Evolutionary conservation across 768 basidiomycete species (phyloP).

Genomic region (Serendipita sp.): DNA sequence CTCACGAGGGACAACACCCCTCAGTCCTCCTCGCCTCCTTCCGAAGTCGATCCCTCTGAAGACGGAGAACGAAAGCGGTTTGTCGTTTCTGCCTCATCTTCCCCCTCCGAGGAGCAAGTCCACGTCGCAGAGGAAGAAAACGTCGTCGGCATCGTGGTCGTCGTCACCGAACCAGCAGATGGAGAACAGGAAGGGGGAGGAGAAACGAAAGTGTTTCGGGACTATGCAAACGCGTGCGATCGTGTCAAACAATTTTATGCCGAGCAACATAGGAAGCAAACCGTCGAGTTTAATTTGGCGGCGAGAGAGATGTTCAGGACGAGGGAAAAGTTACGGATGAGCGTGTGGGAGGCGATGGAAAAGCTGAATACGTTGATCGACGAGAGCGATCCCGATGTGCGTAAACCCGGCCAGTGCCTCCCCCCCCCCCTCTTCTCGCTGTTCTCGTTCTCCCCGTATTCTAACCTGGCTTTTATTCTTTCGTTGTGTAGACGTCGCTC

Average conservation of each 20-base stretch:
- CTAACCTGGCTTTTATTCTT: constrained; percentile 14
- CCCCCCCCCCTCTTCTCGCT: background rate
- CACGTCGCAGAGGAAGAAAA: too few relatives aligned
- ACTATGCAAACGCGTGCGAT: constrained; percentile 11
- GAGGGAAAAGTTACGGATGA: constrained; percentile 36
- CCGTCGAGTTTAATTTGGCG: constrained; percentile 67
- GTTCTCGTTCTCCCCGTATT: constrained; percentile 14
- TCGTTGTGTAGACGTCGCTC: constrained; percentile 39
- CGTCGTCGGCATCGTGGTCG: too few relatives aligned
- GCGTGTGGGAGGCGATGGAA: constrained; percentile 73
- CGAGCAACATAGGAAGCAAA: constrained; percentile 50
- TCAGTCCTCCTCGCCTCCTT: background rate
- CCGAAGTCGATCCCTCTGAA: background rate
- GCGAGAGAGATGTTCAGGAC: constrained; percentile 58
- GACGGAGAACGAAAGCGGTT: background rate
- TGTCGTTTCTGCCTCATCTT: background rate
- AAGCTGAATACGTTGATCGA: constrained; percentile 76
- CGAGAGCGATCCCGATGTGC: constrained; percentile 79
- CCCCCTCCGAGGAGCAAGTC: background rate
- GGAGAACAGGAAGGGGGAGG: background rate
- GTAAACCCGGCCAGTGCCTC: too few relatives aligned
- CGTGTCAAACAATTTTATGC: constrained; percentile 11
- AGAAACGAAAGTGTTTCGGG: constrained; percentile 5
- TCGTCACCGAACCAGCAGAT: background rate
- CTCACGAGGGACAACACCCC: background rate